Evolutionary conservation across 495 filamentous ascomycete species (phyloP).

Genomic region (Umbilicaria muhlenbergii): DNA sequence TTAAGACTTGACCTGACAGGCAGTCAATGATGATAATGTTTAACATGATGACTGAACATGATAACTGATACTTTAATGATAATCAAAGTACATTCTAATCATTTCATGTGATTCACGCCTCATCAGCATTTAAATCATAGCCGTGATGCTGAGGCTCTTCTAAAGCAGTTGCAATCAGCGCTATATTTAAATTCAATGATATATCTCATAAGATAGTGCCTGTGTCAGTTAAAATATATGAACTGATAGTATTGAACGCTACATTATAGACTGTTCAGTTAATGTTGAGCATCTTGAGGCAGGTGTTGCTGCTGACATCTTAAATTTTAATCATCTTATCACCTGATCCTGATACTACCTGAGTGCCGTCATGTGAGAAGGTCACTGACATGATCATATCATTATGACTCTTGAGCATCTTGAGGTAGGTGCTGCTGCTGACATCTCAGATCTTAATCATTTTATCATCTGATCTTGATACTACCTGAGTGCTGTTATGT

Average conservation of each 20-base stretch:
- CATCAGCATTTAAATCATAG: constrained; percentile 6
- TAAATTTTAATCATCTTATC: constrained; percentile 13
- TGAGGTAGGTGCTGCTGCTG: too few species aligned
- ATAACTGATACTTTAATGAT: neutral
- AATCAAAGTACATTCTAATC: neutral
- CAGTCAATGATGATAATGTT: neutral
- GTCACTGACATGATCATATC: too few species aligned
- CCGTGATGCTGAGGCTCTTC: constrained; percentile 10
- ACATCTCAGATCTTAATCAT: constrained; percentile 20
- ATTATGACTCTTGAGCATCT: too few species aligned
- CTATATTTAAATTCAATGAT: constrained; percentile 1
- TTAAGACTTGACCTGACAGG: neutral
- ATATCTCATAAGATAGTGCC: constrained; percentile 8
- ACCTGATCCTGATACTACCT: too few species aligned
- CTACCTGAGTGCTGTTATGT: constrained; percentile 10
- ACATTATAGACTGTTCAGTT: constrained; percentile 11
- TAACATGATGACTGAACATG: neutral
- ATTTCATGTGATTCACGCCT: neutral
- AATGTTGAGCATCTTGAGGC: constrained; percentile 16
- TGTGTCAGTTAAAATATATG: constrained; percentile 13
- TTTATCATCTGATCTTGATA: constrained; percentile 12
- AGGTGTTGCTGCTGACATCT: constrained; percentile 11
- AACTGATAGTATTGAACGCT: constrained; percentile 12
- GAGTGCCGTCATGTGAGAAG: too few species aligned
- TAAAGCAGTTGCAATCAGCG: constrained; percentile 1